Evolutionary conservation across 129 eudicot species (phyloP), one percentile per base, ranked within the genome.

Genomic region (Flaveria sonorensis): DNA sequence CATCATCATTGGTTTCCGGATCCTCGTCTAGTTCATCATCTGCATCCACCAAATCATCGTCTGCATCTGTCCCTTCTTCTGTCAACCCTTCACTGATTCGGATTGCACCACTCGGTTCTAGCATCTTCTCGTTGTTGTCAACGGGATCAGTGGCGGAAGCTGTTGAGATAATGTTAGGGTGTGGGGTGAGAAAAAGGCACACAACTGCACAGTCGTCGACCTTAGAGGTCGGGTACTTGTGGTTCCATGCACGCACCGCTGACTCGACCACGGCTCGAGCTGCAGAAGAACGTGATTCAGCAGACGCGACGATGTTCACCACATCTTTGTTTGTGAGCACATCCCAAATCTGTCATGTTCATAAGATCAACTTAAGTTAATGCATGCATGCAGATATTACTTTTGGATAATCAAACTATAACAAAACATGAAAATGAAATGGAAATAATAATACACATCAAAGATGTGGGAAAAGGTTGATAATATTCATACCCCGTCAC

Each of bases 171-270:
- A 39, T 64, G 51, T 80, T 20, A 11, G 74, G 8, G 7, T 23
- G 32, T 4, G 92, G 80, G 70, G 87, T 86, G 6, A 93, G 83
- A 24, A 93, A 93, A 56, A 93, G 96, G 86, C 98, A 93, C 70
- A 93, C 88, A 15, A 86, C 96, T 11, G 98, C 97, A 87, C 98
- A 93, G 71, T 92, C 97, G 2, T 93, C 98, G 40, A 90, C 91
- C 70, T 90, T 93, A 13, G 98, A 90, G 51, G 96, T 88, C n/a
- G 98, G 98, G 75, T 93, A 90, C 69, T 79, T 90, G 76, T 53
- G 20, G 79, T 81, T 85, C 98, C 98, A 93, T 1, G 96, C 86
- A 70, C 85, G 82, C 43, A 88, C 98, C 18, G 98, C 98, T 20
- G 96, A 53, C 81, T 90, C 89, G 7, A 93, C 98, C 12, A 93